Evolutionary conservation across 2,329 filamentous ascomycete species (phyloP).

Genomic region (Calonectria leucothoes): DNA sequence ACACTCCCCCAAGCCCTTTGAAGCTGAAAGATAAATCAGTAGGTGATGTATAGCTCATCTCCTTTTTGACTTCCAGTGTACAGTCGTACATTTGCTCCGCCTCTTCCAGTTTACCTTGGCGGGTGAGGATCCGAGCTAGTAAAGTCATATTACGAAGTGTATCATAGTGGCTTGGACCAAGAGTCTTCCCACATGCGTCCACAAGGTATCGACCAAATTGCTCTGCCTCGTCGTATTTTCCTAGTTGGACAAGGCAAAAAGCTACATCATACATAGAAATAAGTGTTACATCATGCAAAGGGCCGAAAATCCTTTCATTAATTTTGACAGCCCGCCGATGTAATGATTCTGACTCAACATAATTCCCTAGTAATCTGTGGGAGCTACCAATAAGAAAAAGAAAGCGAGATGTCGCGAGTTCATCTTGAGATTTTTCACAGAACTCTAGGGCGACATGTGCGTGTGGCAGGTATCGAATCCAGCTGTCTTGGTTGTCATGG

Average conservation of each 20-base stretch:
- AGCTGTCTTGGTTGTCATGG: conserved; percentile 31
- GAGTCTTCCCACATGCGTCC: background rate
- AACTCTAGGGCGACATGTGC: conserved; percentile 14
- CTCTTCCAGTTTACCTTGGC: conserved; percentile 26
- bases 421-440: background rate
- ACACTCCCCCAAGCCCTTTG: background rate
- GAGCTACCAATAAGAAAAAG: background rate
- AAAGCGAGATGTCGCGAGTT: background rate
- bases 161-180: background rate
- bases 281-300: background rate
- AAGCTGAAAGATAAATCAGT: background rate
- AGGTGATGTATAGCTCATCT: background rate
- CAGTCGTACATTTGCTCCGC: conserved; percentile 16
- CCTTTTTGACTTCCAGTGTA: background rate
- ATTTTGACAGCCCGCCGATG: background rate
- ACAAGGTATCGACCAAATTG: background rate
- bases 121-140: background rate
- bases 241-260: rapidly evolving
- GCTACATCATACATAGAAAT: background rate
- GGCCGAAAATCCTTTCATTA: background rate
- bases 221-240: background rate
- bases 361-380: background rate
- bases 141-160: background rate
- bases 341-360: conserved; percentile 26
- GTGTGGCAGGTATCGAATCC: conserved; percentile 41